Evolutionary conservation across 768 basidiomycete genomes (phyloP).

Genomic region (Lanmaoa pseudosensibilis): DNA sequence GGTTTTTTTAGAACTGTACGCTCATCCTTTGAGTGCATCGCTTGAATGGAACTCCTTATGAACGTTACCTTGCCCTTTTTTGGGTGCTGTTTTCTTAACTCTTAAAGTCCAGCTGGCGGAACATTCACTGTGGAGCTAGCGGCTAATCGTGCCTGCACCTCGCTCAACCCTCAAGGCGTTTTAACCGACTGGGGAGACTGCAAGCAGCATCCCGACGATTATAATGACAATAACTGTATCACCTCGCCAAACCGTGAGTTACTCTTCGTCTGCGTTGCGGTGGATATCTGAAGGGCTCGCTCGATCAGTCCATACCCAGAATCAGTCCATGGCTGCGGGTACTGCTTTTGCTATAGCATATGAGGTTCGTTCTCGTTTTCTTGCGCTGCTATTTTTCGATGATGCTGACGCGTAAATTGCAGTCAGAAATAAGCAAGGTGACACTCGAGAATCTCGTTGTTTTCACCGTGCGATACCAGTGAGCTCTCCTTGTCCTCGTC

Average conservation of each 20-base stretch:
- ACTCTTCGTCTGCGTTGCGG: not conserved
- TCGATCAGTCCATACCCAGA: slow-evolving; percentile 15
- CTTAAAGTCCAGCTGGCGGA: slow-evolving; percentile 3
- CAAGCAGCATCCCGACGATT: too few species aligned
- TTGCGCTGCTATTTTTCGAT: not conserved
- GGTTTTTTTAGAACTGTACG: slow-evolving; percentile 11
- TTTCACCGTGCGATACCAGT: not conserved
- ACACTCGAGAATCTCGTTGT: not conserved
- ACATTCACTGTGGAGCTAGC: too few species aligned
- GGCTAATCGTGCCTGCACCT: too few species aligned
- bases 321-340: slow-evolving; percentile 9
- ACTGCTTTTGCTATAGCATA: slow-evolving; percentile 13
- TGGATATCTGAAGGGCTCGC: not conserved
- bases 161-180: too few species aligned
- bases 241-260: slow-evolving; percentile 14
- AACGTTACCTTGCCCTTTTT: not conserved
- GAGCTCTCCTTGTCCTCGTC: not conserved
- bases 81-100: not conserved
- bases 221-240: not conserved
- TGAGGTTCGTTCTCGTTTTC: slow-evolving; percentile 7
- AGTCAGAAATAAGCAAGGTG: not conserved
- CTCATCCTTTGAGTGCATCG: not conserved
- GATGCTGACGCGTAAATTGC: not conserved
- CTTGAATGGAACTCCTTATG: not conserved
- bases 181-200: too few species aligned